phyloP scores from a whole-genome alignment of 2,329 filamentous ascomycete species.

The Macrophomina pseudophaseolina region DNA sequence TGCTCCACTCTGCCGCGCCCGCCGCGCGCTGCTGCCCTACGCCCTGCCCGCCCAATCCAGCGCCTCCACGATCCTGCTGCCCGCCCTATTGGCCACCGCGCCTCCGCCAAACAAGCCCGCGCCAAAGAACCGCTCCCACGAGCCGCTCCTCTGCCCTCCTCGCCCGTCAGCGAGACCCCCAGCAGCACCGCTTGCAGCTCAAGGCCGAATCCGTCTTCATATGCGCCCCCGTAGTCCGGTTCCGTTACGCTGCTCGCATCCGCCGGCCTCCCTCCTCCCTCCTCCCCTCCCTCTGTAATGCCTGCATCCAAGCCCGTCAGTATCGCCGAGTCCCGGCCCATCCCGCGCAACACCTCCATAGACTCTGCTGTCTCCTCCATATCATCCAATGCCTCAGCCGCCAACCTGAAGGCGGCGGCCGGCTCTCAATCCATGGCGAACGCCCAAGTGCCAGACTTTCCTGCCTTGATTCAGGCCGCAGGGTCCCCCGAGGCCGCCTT shows the following conservation, averaged over 20 bases:
- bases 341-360: slow-evolving; percentile 81
- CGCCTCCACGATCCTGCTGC: slow-evolving; percentile 44
- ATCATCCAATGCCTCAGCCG: slow-evolving; percentile 59
- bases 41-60: slow-evolving; percentile 32
- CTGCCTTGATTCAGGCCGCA: slow-evolving; percentile 77
- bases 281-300: slow-evolving; percentile 44
- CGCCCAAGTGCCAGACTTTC: slow-evolving; percentile 68
- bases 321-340: slow-evolving; percentile 38
- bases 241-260: slow-evolving; percentile 39
- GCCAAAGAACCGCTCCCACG: slow-evolving; percentile 25
- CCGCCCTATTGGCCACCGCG: slow-evolving; percentile 41
- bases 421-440: slow-evolving; percentile 54
- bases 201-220: slow-evolving; percentile 35
- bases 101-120: slow-evolving; percentile 2
- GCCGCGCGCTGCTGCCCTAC: slow-evolving; percentile 17
- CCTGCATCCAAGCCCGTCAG: slow-evolving; percentile 40
- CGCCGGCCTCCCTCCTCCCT: slow-evolving; percentile 38
- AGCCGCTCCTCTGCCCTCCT: slow-evolving; percentile 22
- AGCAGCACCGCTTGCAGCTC: slow-evolving; percentile 25
- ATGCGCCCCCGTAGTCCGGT: slow-evolving; percentile 44
- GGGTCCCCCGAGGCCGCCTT: slow-evolving; percentile 90
- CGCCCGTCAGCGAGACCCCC: slow-evolving; percentile 28
- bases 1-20: slow-evolving; percentile 14
- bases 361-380: slow-evolving; percentile 83
- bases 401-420: slow-evolving; percentile 55